Evolutionary conservation across 2,329 filamentous ascomycete genomes (phyloP).

Genomic region (Calcarisporium arbuscula): DNA sequence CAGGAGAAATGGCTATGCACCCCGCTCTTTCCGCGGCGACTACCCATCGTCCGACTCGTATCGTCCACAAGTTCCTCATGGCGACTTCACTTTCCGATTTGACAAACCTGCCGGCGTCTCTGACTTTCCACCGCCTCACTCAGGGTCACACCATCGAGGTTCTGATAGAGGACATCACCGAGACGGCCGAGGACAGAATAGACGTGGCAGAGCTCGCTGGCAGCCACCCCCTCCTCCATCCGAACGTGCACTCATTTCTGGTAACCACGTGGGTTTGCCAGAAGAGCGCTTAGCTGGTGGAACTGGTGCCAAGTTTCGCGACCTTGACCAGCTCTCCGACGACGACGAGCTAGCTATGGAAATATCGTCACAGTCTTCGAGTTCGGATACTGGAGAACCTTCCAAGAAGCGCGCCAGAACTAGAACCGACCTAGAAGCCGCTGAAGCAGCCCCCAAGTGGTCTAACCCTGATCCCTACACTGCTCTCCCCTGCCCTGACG

Average conservation of each 20-base stretch:
- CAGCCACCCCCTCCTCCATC: conserved; percentile 34
- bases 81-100: conserved; percentile 52
- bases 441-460: conserved; percentile 65
- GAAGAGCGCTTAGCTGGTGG: conserved; percentile 41
- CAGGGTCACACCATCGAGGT: conserved; percentile 13
- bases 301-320: conserved; percentile 43
- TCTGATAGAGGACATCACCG: conserved; percentile 13
- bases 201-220: conserved; percentile 24
- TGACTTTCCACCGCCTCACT: conserved; percentile 19
- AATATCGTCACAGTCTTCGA: conserved; percentile 36
- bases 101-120: conserved; percentile 45
- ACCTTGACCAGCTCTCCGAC: conserved; percentile 53
- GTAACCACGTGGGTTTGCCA: conserved; percentile 32
- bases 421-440: conserved; percentile 22
- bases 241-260: conserved; percentile 44
- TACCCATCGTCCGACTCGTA: conserved; percentile 20
- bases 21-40: conserved; percentile 16
- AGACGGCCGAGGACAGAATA: conserved; percentile 19
- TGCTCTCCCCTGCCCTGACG: conserved; percentile 72
- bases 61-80: conserved; percentile 26
- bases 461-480: conserved; percentile 96
- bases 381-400: conserved; percentile 30
- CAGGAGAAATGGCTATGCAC: conserved; percentile 13
- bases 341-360: conserved; percentile 61
- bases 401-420: conserved; percentile 29